These are phyloP conservation scores for Neurospora sp. DNA, from an alignment of 495 filamentous ascomycete species.

Conservation along the genomic window DNA sequence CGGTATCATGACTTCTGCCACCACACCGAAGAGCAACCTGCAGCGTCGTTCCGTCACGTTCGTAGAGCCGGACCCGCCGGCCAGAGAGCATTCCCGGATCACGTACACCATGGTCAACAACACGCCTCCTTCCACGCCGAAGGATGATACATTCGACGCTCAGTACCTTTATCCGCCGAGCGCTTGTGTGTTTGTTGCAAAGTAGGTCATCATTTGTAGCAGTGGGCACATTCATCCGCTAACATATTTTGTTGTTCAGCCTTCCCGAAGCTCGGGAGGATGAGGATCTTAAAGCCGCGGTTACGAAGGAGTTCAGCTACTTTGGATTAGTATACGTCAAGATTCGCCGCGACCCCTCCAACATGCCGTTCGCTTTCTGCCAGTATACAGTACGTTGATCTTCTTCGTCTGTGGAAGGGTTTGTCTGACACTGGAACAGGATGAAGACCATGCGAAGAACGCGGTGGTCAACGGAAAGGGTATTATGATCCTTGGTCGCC, in stretches of 20 bases:
- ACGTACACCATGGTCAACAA: not conserved
- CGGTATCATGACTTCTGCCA: not conserved
- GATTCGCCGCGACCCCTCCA: conserved; percentile 44
- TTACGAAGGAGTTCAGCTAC: conserved; percentile 39
- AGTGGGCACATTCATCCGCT: not conserved
- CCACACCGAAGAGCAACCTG: not conserved
- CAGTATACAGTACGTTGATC: conserved; percentile 46
- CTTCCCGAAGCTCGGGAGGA: conserved; percentile 37
- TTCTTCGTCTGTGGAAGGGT: not conserved
- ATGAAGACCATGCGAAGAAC: conserved; percentile 33
- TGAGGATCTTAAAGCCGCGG: conserved; percentile 37
- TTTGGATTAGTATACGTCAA: conserved; percentile 53
- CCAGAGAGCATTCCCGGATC: not conserved
- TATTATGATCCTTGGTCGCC: conserved; percentile 42
- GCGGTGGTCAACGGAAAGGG: conserved; percentile 40
- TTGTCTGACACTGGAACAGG: conserved; percentile 15
- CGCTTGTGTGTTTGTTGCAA: conserved; percentile 55
- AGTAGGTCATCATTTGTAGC: conserved; percentile 35
- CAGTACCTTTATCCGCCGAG: conserved; percentile 44
- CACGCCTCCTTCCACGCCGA: conserved; percentile 18
- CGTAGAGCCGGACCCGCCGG: not conserved
- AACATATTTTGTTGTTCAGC: conserved; percentile 15
- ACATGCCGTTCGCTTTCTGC: conserved; percentile 56
- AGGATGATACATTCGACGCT: conserved; percentile 31
- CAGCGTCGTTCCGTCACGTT: not conserved